Conservation (phyloP, 495 filamentous ascomycete species). For the Annulohypoxylon bovei region DNA sequence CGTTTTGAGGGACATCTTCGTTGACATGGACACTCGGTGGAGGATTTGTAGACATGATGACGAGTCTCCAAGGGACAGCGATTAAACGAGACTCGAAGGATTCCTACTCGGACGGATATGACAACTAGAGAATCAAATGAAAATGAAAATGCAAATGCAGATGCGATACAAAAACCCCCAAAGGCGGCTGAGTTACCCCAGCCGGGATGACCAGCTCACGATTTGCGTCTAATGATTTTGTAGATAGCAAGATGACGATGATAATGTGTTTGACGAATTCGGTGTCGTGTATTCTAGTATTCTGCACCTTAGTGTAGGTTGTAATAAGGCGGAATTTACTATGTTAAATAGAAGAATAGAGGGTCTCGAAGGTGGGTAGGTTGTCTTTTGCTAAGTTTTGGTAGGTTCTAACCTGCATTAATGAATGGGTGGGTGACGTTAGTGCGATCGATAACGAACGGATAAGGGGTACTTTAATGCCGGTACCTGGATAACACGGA, state of each 20-base stretch:
- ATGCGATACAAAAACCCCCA: slow-evolving; percentile 1
- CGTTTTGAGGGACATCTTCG: slow-evolving; percentile 76
- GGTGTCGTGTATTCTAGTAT: neutral
- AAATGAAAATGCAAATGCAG: neutral
- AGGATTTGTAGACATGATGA: slow-evolving; percentile 44
- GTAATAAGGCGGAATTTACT: neutral
- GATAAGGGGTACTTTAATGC: slow-evolving; percentile 7
- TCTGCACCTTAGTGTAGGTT: neutral
- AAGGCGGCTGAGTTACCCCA: slow-evolving; percentile 28
- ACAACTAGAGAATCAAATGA: neutral
- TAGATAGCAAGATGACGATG: slow-evolving; percentile 21
- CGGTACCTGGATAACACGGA: slow-evolving; percentile 26
- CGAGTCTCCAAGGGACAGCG: neutral
- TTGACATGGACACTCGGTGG: slow-evolving; percentile 33
- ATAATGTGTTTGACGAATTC: slow-evolving; percentile 2
- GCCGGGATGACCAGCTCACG: slow-evolving; percentile 30
- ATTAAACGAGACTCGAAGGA: neutral
- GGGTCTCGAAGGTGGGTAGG: slow-evolving; percentile 37
- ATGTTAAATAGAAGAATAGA: slow-evolving; percentile 16
- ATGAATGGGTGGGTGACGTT: slow-evolving; percentile 32
- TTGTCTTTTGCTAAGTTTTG: slow-evolving; percentile 3
- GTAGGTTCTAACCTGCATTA: slow-evolving; percentile 11
- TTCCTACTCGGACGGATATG: neutral
- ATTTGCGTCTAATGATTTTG: slow-evolving; percentile 3
- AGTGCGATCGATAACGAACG: slow-evolving; percentile 38